phyloP scores from a whole-genome alignment of 768 basidiomycete genomes.

The Lentinula raphanica region DNA sequence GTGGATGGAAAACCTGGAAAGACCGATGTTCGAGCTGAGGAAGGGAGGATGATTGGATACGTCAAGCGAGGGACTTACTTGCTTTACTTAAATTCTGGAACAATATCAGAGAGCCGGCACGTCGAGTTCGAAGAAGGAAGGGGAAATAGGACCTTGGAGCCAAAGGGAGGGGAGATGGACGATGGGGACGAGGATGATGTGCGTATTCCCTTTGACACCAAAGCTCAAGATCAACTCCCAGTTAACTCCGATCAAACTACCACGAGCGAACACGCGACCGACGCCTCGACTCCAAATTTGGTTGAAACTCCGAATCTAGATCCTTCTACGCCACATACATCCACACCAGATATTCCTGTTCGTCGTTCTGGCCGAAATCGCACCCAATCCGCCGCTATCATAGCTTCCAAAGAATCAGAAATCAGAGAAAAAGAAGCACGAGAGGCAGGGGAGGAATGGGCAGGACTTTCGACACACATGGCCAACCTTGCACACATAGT shows the following conservation, averaged over 20 bases:
- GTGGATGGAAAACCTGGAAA: background rate
- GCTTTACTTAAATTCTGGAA: background rate
- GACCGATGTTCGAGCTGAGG: too few species aligned
- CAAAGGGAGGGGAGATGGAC: background rate
- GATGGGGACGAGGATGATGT: background rate
- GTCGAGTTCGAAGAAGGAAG: background rate
- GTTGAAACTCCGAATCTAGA: too few species aligned
- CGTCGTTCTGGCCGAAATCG: background rate
- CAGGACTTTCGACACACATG: background rate
- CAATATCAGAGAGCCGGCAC: background rate
- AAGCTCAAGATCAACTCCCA: background rate
- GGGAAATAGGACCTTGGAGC: background rate
- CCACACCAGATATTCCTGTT: background rate
- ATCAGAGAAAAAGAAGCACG: background rate
- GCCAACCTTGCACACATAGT: background rate
- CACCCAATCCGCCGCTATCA: background rate
- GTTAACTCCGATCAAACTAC: background rate
- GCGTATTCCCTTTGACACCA: too few species aligned
- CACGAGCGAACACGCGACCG: background rate
- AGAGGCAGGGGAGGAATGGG: background rate
- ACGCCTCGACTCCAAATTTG: background rate
- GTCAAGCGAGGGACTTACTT: background rate
- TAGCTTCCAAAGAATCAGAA: background rate
- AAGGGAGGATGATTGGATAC: slow-evolving; percentile 4
- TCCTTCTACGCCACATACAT: background rate